These are phyloP conservation scores for Cyclostephanos tholiformis DNA, from an alignment of 108 stramenopile species.

Conservation along the genomic window DNA sequence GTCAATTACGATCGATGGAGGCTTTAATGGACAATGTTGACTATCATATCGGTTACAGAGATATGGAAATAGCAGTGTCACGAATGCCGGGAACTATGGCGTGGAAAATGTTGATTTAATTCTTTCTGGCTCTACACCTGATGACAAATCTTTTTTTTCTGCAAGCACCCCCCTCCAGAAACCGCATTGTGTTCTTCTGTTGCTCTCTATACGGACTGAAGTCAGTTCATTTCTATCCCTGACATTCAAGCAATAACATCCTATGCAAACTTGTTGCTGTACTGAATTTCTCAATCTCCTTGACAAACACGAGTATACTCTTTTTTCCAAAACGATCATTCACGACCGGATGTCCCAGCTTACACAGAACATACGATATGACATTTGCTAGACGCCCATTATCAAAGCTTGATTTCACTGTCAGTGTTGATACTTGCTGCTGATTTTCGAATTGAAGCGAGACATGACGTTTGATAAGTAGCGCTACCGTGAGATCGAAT, in stretches of 20 bases:
- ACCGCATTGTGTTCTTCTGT: constrained; percentile 30
- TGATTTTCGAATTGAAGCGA: constrained; percentile 3
- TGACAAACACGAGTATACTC: constrained; percentile 55
- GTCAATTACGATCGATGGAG: too few species aligned
- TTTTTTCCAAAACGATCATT: constrained; percentile 62
- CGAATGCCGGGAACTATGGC: too few species aligned
- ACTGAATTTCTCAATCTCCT: constrained; percentile 63
- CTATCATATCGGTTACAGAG: too few species aligned
- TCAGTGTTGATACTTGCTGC: constrained; percentile 27
- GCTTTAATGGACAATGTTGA: too few species aligned
- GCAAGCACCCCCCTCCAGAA: constrained; percentile 15
- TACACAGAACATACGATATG: constrained; percentile 55
- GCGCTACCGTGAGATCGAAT: constrained; percentile 24
- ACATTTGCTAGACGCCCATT: constrained; percentile 35
- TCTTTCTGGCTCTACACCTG: too few species aligned
- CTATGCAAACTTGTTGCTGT: constrained; percentile 66
- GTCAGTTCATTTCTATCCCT: constrained; percentile 7
- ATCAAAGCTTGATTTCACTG: constrained; percentile 24
- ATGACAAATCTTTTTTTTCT: too few species aligned
- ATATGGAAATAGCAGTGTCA: too few species aligned
- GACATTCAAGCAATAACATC: constrained; percentile 47
- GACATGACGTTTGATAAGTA: constrained; percentile 24
- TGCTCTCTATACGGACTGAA: constrained; percentile 13
- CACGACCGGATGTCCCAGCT: constrained; percentile 61
- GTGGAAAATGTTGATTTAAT: too few species aligned